Evolutionary conservation across 2,329 filamentous ascomycete genomes (phyloP).

Genomic region (Fusarium algeriense): DNA sequence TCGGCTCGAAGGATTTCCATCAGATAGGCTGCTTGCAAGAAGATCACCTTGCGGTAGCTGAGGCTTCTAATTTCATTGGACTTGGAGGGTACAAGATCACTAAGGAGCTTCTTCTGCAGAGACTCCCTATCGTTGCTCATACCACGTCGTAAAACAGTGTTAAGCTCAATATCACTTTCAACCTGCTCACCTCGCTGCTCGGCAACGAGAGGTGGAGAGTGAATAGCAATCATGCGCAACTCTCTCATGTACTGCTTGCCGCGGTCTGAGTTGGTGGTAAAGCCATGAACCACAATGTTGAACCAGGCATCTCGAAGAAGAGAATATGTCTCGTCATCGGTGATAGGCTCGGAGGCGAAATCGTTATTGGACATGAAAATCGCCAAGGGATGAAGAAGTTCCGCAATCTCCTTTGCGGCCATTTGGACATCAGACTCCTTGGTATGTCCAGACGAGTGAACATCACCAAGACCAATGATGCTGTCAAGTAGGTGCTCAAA

Average conservation of each 20-base stretch:
- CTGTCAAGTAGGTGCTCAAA: conserved; percentile 85
- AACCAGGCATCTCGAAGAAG: conserved; percentile 95
- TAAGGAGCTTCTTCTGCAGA: conserved; percentile 83
- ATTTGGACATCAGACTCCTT: conserved; percentile 84
- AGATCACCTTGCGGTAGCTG: conserved; percentile 91
- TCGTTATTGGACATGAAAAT: conserved; percentile 80
- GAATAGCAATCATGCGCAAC: conserved; percentile 84
- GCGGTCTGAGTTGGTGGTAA: conserved; percentile 79
- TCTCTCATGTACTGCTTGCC: conserved; percentile 81
- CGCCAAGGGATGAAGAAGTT: conserved; percentile 89
- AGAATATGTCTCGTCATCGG: conserved; percentile 76
- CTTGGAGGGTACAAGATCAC: conserved; percentile 78
- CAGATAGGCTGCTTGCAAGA: conserved; percentile 89
- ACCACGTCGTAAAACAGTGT: conserved; percentile 89
- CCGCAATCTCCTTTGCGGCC: conserved; percentile 86
- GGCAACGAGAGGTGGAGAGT: conserved; percentile 88
- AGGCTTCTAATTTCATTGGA: conserved; percentile 83
- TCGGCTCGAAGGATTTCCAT: conserved; percentile 90
- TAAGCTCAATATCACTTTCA: conserved; percentile 96
- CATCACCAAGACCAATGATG: conserved; percentile 91
- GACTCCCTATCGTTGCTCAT: conserved; percentile 82
- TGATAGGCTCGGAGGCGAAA: conserved; percentile 60
- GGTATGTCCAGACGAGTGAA: conserved; percentile 78
- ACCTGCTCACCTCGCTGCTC: conserved; percentile 90
- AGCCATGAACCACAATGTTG: conserved; percentile 95